phyloP scores from a whole-genome alignment of 2,329 filamentous ascomycete species.

The Alternaria ethzedia region DNA sequence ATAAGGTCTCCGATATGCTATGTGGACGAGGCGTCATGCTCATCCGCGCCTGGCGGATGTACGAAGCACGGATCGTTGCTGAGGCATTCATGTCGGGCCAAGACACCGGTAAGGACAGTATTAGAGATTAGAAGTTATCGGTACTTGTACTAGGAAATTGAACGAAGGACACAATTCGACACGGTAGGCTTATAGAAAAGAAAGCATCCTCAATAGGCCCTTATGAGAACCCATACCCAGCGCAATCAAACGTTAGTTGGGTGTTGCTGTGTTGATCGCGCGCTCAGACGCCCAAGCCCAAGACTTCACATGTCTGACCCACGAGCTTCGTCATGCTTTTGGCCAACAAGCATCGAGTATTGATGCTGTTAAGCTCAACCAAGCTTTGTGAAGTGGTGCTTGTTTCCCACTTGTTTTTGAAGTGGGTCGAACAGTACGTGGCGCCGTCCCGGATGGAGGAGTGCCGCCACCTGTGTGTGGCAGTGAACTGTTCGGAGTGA shows the following conservation, averaged over 20 bases:
- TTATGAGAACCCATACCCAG: background rate
- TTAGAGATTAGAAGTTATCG: constrained; percentile 11
- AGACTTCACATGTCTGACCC: constrained; percentile 24
- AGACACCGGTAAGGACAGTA: background rate
- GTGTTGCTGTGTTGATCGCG: constrained; percentile 1
- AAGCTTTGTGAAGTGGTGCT: constrained; percentile 20
- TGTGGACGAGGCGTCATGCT: constrained; percentile 15
- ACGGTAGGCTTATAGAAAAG: background rate
- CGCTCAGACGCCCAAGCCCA: constrained; percentile 2
- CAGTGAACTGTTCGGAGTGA: background rate
- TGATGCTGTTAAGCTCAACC: constrained; percentile 13
- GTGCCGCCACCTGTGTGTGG: constrained; percentile 1
- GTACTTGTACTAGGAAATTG: constrained; percentile 3
- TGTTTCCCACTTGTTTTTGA: background rate
- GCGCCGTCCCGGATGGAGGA: constrained; percentile 4
- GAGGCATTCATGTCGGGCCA: constrained; percentile 36
- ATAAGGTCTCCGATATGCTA: background rate
- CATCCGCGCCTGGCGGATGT: constrained; percentile 32
- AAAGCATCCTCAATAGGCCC: background rate
- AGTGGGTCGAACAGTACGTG: background rate
- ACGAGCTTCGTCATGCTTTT: constrained; percentile 11
- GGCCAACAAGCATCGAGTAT: background rate
- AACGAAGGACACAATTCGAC: background rate
- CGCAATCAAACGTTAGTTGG: background rate
- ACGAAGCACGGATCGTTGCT: constrained; percentile 35